Conservation (phyloP, 495 filamentous ascomycete genomes). For the Penicillium roqueforti region DNA sequence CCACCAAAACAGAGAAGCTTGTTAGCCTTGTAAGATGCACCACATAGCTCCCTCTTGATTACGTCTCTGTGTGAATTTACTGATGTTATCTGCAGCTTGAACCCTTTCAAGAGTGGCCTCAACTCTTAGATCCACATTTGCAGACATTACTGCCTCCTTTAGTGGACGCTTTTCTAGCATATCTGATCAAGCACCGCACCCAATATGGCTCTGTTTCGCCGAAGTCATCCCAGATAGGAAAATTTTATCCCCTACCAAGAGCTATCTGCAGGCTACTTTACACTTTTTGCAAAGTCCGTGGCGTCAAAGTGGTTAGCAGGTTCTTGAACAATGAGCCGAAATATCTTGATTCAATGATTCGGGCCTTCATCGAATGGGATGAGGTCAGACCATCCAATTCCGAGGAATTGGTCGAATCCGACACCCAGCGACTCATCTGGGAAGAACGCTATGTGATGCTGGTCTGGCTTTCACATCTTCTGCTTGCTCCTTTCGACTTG, state of each 20-base stretch:
- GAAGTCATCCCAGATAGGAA: constrained; percentile 30
- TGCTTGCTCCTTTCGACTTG: constrained; percentile 91
- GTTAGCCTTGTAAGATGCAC: constrained; percentile 37
- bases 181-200: constrained; percentile 44
- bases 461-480: constrained; percentile 87
- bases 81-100: constrained; percentile 57
- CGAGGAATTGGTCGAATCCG: constrained; percentile 12
- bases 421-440: constrained; percentile 55
- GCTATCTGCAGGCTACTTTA: constrained; percentile 79
- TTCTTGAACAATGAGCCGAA: constrained; percentile 87
- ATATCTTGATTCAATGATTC: constrained; percentile 72
- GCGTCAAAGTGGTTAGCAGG: constrained; percentile 82
- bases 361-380: constrained; percentile 57
- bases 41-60: neutral
- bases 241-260: constrained; percentile 54
- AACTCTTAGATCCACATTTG: constrained; percentile 89
- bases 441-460: constrained; percentile 84
- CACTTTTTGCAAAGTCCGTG: constrained; percentile 89
- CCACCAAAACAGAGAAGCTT: constrained; percentile 40
- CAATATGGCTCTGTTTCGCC: constrained; percentile 34
- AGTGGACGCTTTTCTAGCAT: constrained; percentile 68
- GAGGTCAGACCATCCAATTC: neutral
- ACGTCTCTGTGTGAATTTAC: neutral
- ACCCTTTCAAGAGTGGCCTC: constrained; percentile 92
- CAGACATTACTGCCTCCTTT: constrained; percentile 66